Evolutionary conservation across 805 yeast species (phyloP).

Genomic region (Candida arabinofermentans): DNA sequence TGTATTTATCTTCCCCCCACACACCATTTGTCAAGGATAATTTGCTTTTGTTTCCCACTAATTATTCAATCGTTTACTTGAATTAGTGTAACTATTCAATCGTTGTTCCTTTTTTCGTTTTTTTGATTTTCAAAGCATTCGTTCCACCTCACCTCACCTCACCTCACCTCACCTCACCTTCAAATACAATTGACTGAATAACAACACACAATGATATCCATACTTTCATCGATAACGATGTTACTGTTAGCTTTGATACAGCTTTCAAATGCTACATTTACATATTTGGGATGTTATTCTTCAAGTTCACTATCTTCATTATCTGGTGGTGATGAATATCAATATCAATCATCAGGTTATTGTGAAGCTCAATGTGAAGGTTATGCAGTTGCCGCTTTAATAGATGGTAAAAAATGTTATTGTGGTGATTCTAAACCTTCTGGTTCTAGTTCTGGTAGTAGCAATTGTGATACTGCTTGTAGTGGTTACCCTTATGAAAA

Average conservation of each 20-base stretch:
- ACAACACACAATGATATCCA: background rate
- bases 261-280: constrained; percentile 14
- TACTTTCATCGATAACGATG: too few relatives aligned
- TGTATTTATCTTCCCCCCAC: too few relatives aligned
- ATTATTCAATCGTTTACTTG: too few relatives aligned
- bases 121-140: too few relatives aligned
- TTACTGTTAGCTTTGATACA: background rate
- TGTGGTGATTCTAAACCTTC: constrained; percentile 53
- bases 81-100: too few relatives aligned
- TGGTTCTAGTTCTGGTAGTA: constrained; percentile 20
- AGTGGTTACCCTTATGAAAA: constrained; percentile 55
- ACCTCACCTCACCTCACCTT: too few relatives aligned
- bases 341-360: constrained; percentile 58
- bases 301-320: constrained; percentile 29
- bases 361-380: constrained; percentile 52
- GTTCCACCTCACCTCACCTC: too few relatives aligned
- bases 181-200: background rate
- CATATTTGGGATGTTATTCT: constrained; percentile 26
- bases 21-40: too few relatives aligned
- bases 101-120: too few relatives aligned
- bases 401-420: constrained; percentile 54
- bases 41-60: too few relatives aligned
- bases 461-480: constrained; percentile 47
- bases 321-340: constrained; percentile 41
- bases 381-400: constrained; percentile 45